Base-by-base conservation (phyloP, 768 basidiomycete genomes). In the Russula sp. region DNA sequence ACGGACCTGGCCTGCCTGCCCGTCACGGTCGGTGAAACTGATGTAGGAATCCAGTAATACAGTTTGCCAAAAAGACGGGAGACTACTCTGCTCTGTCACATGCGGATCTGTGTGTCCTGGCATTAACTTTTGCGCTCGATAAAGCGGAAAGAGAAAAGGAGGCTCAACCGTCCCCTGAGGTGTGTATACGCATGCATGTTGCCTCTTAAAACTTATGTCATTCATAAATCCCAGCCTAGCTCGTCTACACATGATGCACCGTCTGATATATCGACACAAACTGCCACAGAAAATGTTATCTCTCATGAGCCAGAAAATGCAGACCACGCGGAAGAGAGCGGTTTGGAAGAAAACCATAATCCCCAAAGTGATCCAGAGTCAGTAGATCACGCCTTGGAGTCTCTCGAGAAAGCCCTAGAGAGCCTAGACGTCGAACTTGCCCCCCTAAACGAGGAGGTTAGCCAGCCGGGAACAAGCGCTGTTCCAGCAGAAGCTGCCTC, bases 31-130 rank as follows among this genome's bases (percentile, higher is more conserved):
- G 62, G 39, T 58, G 48, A 35, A 20, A 22, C 31, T 59, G 59
- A 65, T 57, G 63, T 72, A 62, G 70, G 31, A 49, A 59, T 64
- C 48, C 71, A 98, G 97, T 96, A 4, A 91, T 89, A 59, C 87
- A 88, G 65, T 87, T 86, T 75, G 92, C 97, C 4, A 96, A 94
- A 79, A 91, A 91, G 79, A 96, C 96, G 0, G 97, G 97, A 72
- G 97, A 99, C 75, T 95, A 94, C 72, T 78, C 91, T 48, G 95
- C 94, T 52, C 80, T 99, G 44, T 97, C 94, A 14, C 84, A 88
- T 73, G 82, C 94, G 14, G 97, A 99, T 85, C 73, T 99, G 47
- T 87, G 89, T 69, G 86, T 98, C 42, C 75, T 98, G 55, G 96
- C 97, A 1, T 78, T 99, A 68, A 93, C 94, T 6, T 86, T 90